Conservation (phyloP, 2,329 filamentous ascomycete species). For the Aspergillus alliaceus region DNA sequence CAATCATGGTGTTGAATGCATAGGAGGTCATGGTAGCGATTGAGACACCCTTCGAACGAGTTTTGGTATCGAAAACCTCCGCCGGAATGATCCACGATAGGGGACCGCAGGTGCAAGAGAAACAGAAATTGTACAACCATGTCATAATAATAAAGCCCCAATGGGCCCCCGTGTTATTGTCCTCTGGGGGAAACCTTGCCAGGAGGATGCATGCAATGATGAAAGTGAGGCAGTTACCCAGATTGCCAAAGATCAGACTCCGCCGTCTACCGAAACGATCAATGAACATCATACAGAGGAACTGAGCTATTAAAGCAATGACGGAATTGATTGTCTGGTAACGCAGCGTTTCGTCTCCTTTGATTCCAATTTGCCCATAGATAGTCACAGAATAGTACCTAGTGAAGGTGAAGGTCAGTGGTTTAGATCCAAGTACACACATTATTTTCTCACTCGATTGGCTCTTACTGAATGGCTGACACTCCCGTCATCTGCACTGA, state of each 20-base stretch:
- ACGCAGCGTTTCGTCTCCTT: conserved; percentile 63
- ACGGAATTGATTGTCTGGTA: conserved; percentile 76
- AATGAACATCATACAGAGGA: conserved; percentile 64
- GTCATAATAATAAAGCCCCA: conserved; percentile 69
- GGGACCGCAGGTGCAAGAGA: conserved; percentile 69
- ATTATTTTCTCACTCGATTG: too few relatives aligned
- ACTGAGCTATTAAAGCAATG: conserved; percentile 68
- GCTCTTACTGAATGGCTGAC: conserved; percentile 61
- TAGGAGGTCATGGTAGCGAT: conserved; percentile 72
- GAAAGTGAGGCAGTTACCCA: conserved; percentile 70
- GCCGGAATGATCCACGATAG: conserved; percentile 61
- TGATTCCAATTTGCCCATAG: conserved; percentile 69
- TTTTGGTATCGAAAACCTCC: conserved; percentile 76
- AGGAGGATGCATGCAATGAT: conserved; percentile 63
- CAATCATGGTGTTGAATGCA: conserved; percentile 76
- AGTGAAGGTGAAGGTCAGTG: background rate
- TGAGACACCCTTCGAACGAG: conserved; percentile 71
- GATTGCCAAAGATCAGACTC: conserved; percentile 70
- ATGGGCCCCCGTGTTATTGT: conserved; percentile 36
- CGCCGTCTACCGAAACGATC: conserved; percentile 70
- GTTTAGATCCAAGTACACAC: background rate
- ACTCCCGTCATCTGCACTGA: conserved; percentile 76
- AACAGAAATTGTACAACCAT: conserved; percentile 79
- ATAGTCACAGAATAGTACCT: conserved; percentile 68
- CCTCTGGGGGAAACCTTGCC: conserved; percentile 62